These are phyloP conservation scores for Microstegium vimineum DNA, from an alignment of 176 grass and related monocot genomes.

Conservation along the genomic window DNA sequence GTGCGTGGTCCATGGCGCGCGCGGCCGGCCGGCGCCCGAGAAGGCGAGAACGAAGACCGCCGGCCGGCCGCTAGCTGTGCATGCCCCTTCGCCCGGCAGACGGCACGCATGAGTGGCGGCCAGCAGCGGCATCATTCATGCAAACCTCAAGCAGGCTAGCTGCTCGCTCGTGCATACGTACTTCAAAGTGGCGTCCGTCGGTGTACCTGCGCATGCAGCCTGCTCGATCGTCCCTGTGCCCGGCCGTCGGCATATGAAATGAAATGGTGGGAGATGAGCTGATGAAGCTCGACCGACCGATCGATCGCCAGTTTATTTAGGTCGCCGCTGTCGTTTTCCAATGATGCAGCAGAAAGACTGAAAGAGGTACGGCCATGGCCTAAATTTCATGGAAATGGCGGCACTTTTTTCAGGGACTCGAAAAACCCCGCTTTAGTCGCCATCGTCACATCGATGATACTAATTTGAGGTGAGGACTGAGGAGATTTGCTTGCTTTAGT, in stretches of 20 bases:
- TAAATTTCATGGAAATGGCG: constrained; percentile 3
- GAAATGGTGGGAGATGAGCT: neutral
- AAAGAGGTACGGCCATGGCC: neutral
- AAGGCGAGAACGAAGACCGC: too few relatives aligned
- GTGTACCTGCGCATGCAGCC: neutral
- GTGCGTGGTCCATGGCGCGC: neutral
- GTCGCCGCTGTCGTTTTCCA: constrained; percentile 9
- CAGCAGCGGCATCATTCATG: too few relatives aligned
- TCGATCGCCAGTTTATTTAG: neutral
- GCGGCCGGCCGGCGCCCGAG: neutral
- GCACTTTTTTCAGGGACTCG: neutral
- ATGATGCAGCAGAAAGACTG: neutral
- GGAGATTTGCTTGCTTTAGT: too few relatives aligned
- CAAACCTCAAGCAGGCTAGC: too few relatives aligned
- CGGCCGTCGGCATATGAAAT: neutral
- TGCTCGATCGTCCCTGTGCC: neutral
- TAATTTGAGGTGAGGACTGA: neutral
- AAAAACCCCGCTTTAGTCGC: constrained; percentile 21
- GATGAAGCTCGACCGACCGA: neutral
- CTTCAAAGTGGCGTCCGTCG: too few relatives aligned
- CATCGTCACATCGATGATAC: neutral
- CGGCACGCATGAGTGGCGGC: neutral
- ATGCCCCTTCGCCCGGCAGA: neutral
- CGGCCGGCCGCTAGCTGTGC: neutral
- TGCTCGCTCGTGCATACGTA: too few relatives aligned